phyloP scores from a whole-genome alignment of 2,329 filamentous ascomycete genomes.

The Colletotrichum sp. region DNA sequence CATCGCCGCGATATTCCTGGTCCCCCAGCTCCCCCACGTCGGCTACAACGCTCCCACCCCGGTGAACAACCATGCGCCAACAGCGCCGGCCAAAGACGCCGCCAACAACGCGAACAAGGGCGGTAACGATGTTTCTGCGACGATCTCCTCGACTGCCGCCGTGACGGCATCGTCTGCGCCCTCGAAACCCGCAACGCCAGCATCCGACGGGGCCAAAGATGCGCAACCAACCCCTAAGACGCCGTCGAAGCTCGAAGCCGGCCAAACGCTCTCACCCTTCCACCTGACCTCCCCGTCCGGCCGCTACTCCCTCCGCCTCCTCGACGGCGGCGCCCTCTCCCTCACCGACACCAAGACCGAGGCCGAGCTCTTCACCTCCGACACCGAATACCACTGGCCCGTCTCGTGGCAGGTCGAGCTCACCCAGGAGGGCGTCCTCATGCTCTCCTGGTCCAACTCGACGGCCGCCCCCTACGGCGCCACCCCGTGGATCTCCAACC shows the following conservation, averaged over 20 bases:
- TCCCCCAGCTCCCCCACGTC: slow-evolving; percentile 12
- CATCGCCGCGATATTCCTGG: slow-evolving; percentile 13
- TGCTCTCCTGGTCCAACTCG: slow-evolving; percentile 22
- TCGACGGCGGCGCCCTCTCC: slow-evolving; percentile 21
- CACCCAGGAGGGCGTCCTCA: slow-evolving; percentile 18
- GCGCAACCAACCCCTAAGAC: not conserved
- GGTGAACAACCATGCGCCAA: not conserved
- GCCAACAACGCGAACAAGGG: not conserved
- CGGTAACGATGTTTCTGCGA: not conserved
- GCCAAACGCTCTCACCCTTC: slow-evolving; percentile 15
- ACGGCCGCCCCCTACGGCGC: slow-evolving; percentile 18
- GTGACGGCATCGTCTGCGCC: not conserved
- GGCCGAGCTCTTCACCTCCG: slow-evolving; percentile 21
- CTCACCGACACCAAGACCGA: slow-evolving; percentile 16
- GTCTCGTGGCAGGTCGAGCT: slow-evolving; percentile 22
- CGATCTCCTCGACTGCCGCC: not conserved
- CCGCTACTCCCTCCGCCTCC: slow-evolving; percentile 15
- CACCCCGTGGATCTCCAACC: slow-evolving; percentile 21
- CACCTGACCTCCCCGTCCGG: slow-evolving; percentile 16
- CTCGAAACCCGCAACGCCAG: not conserved
- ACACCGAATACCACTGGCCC: slow-evolving; percentile 23
- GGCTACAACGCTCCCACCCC: not conserved
- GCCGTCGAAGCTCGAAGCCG: slow-evolving; percentile 6
- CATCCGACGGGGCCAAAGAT: not conserved
- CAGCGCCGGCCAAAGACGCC: not conserved